Evolutionary conservation across 768 basidiomycete genomes (phyloP).

Genomic region (Artomyces pyxidatus): DNA sequence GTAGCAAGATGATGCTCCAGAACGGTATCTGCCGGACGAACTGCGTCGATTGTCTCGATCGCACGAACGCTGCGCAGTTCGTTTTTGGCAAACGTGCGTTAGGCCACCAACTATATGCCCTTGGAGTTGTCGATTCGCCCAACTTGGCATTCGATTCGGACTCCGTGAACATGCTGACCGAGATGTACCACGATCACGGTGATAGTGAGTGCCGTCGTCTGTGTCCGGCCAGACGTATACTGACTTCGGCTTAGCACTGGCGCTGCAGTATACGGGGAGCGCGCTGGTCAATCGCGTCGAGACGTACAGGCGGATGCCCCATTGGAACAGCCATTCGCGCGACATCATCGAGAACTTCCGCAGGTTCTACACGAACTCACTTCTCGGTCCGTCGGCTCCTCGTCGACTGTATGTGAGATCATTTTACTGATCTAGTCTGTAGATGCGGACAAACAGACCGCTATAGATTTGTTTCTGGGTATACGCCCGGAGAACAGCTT

Average conservation of each 20-base stretch:
- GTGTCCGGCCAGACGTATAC: not conserved
- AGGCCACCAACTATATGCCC: conserved; percentile 91
- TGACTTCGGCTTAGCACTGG: conserved; percentile 52
- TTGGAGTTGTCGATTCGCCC: conserved; percentile 82
- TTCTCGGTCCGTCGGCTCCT: conserved; percentile 53
- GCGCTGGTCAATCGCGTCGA: conserved; percentile 94
- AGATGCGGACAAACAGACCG: conserved; percentile 97
- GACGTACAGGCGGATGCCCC: conserved; percentile 90
- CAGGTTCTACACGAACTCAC: conserved; percentile 90
- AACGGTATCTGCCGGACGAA: conserved; percentile 91
- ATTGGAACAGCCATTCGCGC: conserved; percentile 95
- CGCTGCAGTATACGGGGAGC: conserved; percentile 94
- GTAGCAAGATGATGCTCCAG: conserved; percentile 69
- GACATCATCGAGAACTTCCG: conserved; percentile 95
- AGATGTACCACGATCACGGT: conserved; percentile 98
- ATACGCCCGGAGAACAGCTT: conserved; percentile 44
- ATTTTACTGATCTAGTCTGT: not conserved
- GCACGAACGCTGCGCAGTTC: conserved; percentile 95
- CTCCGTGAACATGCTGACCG: conserved; percentile 92
- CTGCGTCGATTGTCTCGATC: conserved; percentile 94
- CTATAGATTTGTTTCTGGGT: conserved; percentile 96
- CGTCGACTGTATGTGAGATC: not conserved
- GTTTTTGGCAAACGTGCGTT: conserved; percentile 93
- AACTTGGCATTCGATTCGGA: conserved; percentile 88
- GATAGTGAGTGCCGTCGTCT: conserved; percentile 55